Conservation (phyloP, 441 rosid genomes). For the Erysimum cheiri region DNA sequence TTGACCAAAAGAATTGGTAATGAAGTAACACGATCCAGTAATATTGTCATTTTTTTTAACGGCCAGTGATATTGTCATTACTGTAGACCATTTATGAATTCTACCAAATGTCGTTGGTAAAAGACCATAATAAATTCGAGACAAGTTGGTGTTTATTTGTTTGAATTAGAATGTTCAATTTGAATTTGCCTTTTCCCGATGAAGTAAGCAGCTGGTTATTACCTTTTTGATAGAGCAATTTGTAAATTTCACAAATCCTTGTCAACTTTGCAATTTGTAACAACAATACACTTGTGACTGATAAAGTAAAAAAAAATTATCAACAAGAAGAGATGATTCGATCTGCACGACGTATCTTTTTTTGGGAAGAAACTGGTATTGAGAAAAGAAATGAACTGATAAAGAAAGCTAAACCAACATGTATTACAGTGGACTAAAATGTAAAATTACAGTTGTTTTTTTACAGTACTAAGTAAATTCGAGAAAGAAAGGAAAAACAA, state of each 20-base stretch:
- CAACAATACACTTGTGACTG: no score
- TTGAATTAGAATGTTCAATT: conserved; percentile 11
- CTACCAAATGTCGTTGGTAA: conserved; percentile 17
- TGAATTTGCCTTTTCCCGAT: conserved; percentile 18
- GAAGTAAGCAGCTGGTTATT: background rate
- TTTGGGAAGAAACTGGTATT: no score
- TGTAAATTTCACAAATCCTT: background rate
- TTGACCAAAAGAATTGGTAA: conserved; percentile 32
- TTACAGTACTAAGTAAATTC: conserved; percentile 19
- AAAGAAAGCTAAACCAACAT: background rate
- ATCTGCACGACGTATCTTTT: no score
- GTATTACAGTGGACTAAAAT: background rate
- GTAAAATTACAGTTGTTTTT: conserved; percentile 23
- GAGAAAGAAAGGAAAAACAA: background rate
- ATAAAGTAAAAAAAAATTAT: no score
- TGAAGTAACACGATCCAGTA: conserved; percentile 10
- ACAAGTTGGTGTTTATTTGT: background rate
- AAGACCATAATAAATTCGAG: conserved; percentile 28
- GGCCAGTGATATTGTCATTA: background rate
- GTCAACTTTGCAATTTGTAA: no score
- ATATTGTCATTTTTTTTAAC: background rate
- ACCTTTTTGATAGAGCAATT: background rate
- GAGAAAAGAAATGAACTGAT: background rate
- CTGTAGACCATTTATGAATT: conserved; percentile 22
- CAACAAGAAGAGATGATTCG: no score